Evolutionary conservation across 1,139 yeast genomes (phyloP).

Genomic region (Hyphopichia wangnamkhiaoensis): DNA sequence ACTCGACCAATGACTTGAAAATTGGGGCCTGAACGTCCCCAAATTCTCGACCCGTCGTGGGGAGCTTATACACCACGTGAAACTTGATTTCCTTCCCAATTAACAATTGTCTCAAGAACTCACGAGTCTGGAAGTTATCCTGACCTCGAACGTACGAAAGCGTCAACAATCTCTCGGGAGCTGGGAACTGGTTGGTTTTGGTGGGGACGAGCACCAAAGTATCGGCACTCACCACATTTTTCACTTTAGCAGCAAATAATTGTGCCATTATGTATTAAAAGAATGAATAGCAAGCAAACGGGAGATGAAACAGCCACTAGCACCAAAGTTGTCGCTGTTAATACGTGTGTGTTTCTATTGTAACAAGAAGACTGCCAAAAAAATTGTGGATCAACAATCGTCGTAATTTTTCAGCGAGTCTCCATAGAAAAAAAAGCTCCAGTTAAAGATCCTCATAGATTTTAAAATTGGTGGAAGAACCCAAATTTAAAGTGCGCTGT

Average conservation of each 20-base stretch:
- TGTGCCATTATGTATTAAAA: constrained; percentile 7
- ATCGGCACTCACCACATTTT: constrained; percentile 73
- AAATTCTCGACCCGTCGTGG: constrained; percentile 59
- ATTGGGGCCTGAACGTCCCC: constrained; percentile 73
- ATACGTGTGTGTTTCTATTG: too few relatives aligned
- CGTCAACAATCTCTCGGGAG: constrained; percentile 61
- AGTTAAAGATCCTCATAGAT: neutral
- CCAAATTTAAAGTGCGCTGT: neutral
- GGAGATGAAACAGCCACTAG: too few relatives aligned
- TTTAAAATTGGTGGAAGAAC: too few relatives aligned
- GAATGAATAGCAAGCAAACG: too few relatives aligned
- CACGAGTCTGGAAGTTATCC: constrained; percentile 57
- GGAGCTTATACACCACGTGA: constrained; percentile 53
- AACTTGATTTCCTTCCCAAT: constrained; percentile 71
- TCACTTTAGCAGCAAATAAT: constrained; percentile 57
- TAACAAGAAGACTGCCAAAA: too few relatives aligned
- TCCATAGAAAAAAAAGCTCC: neutral
- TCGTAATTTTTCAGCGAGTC: neutral
- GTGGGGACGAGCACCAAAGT: constrained; percentile 67
- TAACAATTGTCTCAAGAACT: constrained; percentile 60
- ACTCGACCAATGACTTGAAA: constrained; percentile 59
- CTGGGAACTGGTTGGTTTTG: constrained; percentile 43
- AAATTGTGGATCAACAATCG: too few relatives aligned
- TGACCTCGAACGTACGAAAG: constrained; percentile 61
- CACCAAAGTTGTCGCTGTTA: too few relatives aligned